Conservation (phyloP, 202 grass and related monocot species). For the Bolboschoenoplectus hybrid region DNA sequence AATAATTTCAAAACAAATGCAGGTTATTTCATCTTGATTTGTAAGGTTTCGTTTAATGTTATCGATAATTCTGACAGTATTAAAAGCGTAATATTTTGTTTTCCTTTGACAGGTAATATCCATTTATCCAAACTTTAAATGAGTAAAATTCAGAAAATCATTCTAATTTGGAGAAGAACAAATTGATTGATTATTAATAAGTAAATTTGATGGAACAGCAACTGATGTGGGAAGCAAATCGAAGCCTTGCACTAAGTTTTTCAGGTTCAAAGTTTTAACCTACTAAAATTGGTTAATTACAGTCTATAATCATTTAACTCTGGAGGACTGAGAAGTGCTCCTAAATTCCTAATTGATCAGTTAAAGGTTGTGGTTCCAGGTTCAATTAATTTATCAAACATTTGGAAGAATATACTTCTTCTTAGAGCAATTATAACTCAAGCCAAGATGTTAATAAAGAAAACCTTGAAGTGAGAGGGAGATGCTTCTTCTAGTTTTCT, state of each 20-base stretch:
- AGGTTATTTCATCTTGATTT: slow-evolving; percentile 16
- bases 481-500: slow-evolving; percentile 21
- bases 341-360: slow-evolving; percentile 70
- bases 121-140: slow-evolving; percentile 40
- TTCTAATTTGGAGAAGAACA: slow-evolving; percentile 58
- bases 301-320: slow-evolving; percentile 61
- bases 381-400: slow-evolving; percentile 38
- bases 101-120: slow-evolving; percentile 43
- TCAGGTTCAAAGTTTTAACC: slow-evolving; percentile 88
- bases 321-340: slow-evolving; percentile 42
- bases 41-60: slow-evolving; percentile 15
- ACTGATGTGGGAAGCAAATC: slow-evolving; percentile 95
- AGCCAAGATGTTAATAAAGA: slow-evolving; percentile 20
- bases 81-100: slow-evolving; percentile 35
- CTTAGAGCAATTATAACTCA: slow-evolving; percentile 26
- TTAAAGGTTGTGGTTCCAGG: slow-evolving; percentile 70
- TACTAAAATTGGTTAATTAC: slow-evolving; percentile 57
- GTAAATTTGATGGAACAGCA: slow-evolving; percentile 96
- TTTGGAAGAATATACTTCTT: slow-evolving; percentile 34
- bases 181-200: slow-evolving; percentile 50
- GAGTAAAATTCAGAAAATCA: slow-evolving; percentile 60
- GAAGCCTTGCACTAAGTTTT: slow-evolving; percentile 99
- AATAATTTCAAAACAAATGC: background rate
- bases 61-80: slow-evolving; percentile 12
- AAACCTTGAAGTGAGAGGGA: slow-evolving; percentile 1